Evolutionary conservation across 768 basidiomycete species (phyloP).

Genomic region (Suillus decipiens): DNA sequence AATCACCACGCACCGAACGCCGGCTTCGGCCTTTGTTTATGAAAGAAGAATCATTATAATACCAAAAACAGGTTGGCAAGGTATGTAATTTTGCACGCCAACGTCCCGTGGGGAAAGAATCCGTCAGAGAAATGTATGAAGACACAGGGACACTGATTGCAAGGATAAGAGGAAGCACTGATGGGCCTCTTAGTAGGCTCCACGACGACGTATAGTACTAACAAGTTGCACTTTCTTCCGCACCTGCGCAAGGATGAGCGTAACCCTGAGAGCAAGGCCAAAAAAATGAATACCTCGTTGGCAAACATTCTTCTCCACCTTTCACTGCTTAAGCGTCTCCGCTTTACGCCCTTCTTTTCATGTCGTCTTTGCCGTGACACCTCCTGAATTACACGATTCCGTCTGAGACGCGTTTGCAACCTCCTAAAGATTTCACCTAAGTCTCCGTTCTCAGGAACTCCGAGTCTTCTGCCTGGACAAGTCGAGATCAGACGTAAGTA

Average conservation of each 20-base stretch:
- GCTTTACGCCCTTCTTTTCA: conserved; percentile 82
- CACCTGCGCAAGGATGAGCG: conserved; percentile 50
- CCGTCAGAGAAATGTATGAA: background rate
- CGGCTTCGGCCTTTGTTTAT: conserved; percentile 3
- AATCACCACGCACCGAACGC: conserved; percentile 3
- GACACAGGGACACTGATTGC: background rate
- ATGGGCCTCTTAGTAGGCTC: conserved; percentile 46
- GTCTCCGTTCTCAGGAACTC: conserved; percentile 45
- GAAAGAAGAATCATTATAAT: conserved; percentile 8
- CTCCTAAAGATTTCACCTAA: conserved; percentile 49
- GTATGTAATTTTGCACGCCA: conserved; percentile 9
- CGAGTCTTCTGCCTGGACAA: conserved; percentile 54
- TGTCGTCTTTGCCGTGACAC: conserved; percentile 58
- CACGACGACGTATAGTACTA: conserved; percentile 73
- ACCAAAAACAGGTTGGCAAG: conserved; percentile 1
- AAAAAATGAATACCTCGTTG: conserved; percentile 56
- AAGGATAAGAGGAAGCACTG: conserved; percentile 10
- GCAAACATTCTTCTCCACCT: conserved; percentile 82
- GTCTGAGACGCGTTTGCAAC: conserved; percentile 51
- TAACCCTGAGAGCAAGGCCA: conserved; percentile 18
- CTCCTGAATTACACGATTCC: conserved; percentile 57
- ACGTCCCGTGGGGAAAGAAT: conserved; percentile 3
- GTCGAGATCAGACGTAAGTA: conserved; percentile 12
- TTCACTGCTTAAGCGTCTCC: conserved; percentile 70
- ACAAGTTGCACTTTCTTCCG: conserved; percentile 83